Evolutionary conservation across 441 rosid genomes (phyloP), one percentile per base, ranked within the genome.

Genomic region (Pelargonium exstipulatum): DNA sequence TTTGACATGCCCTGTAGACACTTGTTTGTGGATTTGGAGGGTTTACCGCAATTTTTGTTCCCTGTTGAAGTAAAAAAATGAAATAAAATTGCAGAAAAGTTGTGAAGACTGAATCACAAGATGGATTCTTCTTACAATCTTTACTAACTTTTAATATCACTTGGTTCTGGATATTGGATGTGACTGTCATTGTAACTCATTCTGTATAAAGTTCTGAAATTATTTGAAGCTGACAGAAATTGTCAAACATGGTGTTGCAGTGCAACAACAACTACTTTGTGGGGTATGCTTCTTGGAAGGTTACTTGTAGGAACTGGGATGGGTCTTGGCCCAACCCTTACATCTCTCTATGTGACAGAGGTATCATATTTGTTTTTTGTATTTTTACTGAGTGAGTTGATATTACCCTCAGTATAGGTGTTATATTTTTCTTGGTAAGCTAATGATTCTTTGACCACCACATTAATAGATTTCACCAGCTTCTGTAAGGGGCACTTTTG

Each of bases 401-500:
- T 55, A 55, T 18, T 55, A 18, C 26, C 61, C 12, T 20, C 62
- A 24, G 49, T 67, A 57, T 35, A 57, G 66, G 26, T 10, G 18
- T 14, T 49, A 55, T 20, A 43, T 69, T 20, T 40, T 37, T 37
- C 29, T 13, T 9, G 6, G 32, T 17, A 65, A 16, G 62, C 55
- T 76, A 60, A 69, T 62, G 26, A 5, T 60, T 51, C 37, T 69
- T 65, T 58, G 18, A 64, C 48, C 35, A 64, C 51, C 35, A 5
- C 20, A 6, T 69, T 68, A 71, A 68, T 86, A 90, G 98, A 87
- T 95, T 74, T 90, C 98, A 69, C 99, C 99, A 48, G 75, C 93
- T 73, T 85, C 79, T 77, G 90, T 92, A 46, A 89, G 99, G 89
- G 98, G 97, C 66, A 85, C 99, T 13, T 92, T 85, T 83, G 99